Base-by-base conservation (phyloP, 129 eudicot genomes). In the Artemisia tridentata region DNA sequence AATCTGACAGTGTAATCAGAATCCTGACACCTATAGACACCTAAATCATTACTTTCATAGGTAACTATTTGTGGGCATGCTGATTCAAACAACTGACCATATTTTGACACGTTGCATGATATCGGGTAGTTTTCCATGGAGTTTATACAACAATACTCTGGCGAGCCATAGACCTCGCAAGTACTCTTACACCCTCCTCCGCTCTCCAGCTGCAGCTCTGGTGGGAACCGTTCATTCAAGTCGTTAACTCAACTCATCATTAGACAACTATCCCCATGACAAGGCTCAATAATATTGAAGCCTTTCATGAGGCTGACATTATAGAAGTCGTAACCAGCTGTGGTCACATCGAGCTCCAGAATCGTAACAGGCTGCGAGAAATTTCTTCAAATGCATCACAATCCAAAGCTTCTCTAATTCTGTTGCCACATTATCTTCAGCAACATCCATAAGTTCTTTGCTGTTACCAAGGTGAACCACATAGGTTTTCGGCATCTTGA, bases 401-500 rank as follows among this genome's bases (percentile, higher is more conserved):
- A n/a, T n/a, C n/a, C n/a, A n/a, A n/a, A n/a, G n/a, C n/a, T n/a
- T n/a, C n/a, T n/a, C n/a, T n/a, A n/a, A n/a, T n/a, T n/a, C n/a
- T n/a, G n/a, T 92, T 7, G 96, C 96, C 51, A 92, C 95, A 69
- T 69, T 83, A 75, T 86, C 85, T 79, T 88, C 95, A 71, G 97
- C 97, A 21, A 91, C 86, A 64, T 88, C 92, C 96, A 88, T 91
- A 72, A 88, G 85, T 61, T 92, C 98, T 67, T 86, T 88, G 81
- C 96, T 92, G 78, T 92, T 92, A 2, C 98, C 98, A 72, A 92
- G 96, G 79, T 92, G 96, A 63, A 92, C 98, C 60, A 86, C 96
- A 61, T 86, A 87, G 10, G 95, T 88, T 45, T 79, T 79, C 49
- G 98, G 98, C 98, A 92, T 92, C 73, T 75, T 78, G 75, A 92